Evolutionary conservation across 2,329 filamentous ascomycete genomes (phyloP).

Genomic region (Botryosphaeria dothidea): DNA sequence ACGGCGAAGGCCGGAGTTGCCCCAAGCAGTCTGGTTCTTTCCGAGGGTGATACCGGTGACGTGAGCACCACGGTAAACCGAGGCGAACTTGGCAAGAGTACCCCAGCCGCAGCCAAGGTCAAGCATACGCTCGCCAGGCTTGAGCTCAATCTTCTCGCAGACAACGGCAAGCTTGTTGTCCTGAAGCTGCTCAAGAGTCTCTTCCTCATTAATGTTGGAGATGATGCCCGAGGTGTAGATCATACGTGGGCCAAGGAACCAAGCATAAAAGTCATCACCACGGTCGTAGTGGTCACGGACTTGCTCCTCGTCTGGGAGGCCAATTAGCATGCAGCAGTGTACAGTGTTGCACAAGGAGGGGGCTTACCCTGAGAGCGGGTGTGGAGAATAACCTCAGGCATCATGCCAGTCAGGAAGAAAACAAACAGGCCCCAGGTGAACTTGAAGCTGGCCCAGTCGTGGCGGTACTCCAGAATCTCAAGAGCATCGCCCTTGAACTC

Average conservation of each 20-base stretch:
- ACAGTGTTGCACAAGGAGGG: neutral
- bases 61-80: constrained; percentile 83
- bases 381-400: constrained; percentile 90
- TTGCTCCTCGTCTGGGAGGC: constrained; percentile 85
- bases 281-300: constrained; percentile 97
- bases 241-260: constrained; percentile 98
- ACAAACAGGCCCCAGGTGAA: constrained; percentile 86
- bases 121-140: constrained; percentile 78
- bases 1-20: constrained; percentile 83
- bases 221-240: constrained; percentile 97
- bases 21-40: constrained; percentile 95
- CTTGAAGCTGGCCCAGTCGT: constrained; percentile 95
- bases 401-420: constrained; percentile 84
- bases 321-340: neutral
- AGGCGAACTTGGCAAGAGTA: constrained; percentile 90
- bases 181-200: constrained; percentile 90
- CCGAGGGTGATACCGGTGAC: constrained; percentile 91
- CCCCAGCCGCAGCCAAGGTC: constrained; percentile 99
- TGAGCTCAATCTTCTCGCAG: constrained; percentile 89
- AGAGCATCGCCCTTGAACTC: constrained; percentile 93
- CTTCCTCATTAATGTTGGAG: constrained; percentile 81
- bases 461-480: constrained; percentile 87
- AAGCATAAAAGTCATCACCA: constrained; percentile 97
- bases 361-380: constrained; percentile 76
- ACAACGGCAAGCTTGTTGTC: constrained; percentile 96